phyloP scores from a whole-genome alignment of 495 filamentous ascomycete species.

The Neurospora sp. region DNA sequence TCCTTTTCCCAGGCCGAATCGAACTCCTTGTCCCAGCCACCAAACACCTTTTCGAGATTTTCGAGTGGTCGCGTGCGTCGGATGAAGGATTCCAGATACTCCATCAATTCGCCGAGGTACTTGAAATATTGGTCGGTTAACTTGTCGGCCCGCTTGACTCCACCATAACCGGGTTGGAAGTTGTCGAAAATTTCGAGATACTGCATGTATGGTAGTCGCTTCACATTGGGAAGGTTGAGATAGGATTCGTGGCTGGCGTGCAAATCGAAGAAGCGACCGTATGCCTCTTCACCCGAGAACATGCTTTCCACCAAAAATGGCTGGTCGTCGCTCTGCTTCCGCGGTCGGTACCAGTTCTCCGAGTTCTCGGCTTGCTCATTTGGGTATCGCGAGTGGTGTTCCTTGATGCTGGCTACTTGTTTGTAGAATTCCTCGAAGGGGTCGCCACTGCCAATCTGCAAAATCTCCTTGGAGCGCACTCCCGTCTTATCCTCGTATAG shows the following conservation, averaged over 20 bases:
- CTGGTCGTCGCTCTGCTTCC: slow-evolving; percentile 43
- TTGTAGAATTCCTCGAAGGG: slow-evolving; percentile 89
- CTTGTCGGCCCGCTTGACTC: slow-evolving; percentile 70
- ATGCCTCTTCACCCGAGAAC: slow-evolving; percentile 93
- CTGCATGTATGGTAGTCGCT: slow-evolving; percentile 78
- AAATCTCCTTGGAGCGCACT: slow-evolving; percentile 64
- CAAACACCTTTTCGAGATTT: slow-evolving; percentile 69
- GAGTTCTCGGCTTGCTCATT: slow-evolving; percentile 94
- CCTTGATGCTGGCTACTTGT: slow-evolving; percentile 67
- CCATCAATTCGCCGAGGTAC: slow-evolving; percentile 69
- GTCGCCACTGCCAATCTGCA: slow-evolving; percentile 76
- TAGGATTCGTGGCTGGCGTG: slow-evolving; percentile 76
- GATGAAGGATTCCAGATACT: slow-evolving; percentile 80
- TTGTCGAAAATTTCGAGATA: slow-evolving; percentile 83
- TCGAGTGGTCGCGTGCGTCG: slow-evolving; percentile 70
- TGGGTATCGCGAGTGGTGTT: slow-evolving; percentile 82
- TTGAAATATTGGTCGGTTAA: slow-evolving; percentile 82
- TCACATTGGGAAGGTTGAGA: slow-evolving; percentile 75
- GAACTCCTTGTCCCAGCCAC: slow-evolving; percentile 69
- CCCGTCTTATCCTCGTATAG: slow-evolving; percentile 76
- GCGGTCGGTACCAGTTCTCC: slow-evolving; percentile 79
- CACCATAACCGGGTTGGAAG: slow-evolving; percentile 61
- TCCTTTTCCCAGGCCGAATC: slow-evolving; percentile 71
- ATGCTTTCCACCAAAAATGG: slow-evolving; percentile 75
- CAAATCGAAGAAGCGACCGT: slow-evolving; percentile 82